Percentiles rank a stretch among this genome's conserved stretches.
Evolutionary conservation across 2,329 filamentous ascomycete species (phyloP).

Genomic region (Hypocrella siamensis): DNA sequence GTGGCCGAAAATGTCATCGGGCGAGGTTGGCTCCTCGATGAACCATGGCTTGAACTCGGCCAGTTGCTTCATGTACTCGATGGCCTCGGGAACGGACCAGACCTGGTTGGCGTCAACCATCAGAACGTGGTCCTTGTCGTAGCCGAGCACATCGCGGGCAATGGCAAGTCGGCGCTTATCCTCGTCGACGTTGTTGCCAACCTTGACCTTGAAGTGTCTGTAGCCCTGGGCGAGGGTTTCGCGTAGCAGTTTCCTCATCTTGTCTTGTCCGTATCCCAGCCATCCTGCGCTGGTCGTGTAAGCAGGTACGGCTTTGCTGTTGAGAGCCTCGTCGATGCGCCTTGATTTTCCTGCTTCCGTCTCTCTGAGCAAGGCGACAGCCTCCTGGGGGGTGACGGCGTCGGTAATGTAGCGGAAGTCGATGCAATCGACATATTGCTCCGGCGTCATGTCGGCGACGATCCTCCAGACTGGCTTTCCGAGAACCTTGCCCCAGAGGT

Average conservation of each 20-base stretch:
- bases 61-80: constrained; percentile 71
- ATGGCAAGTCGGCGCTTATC: constrained; percentile 58
- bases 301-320: constrained; percentile 63
- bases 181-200: constrained; percentile 56
- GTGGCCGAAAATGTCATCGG: constrained; percentile 81
- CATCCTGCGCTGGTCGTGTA: constrained; percentile 86
- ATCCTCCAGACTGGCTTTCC: constrained; percentile 83
- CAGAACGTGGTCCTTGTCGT: constrained; percentile 66
- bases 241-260: constrained; percentile 60
- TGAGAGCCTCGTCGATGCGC: constrained; percentile 58
- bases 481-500: constrained; percentile 82
- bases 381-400: constrained; percentile 77
- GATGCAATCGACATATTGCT: constrained; percentile 76
- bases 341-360: constrained; percentile 51
- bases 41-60: constrained; percentile 81
- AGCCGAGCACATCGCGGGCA: constrained; percentile 66
- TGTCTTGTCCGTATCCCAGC: constrained; percentile 81
- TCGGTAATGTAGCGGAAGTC: constrained; percentile 94
- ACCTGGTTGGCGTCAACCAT: constrained; percentile 94
- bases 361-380: constrained; percentile 52
- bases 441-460: constrained; percentile 76
- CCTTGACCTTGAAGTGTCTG: constrained; percentile 82
- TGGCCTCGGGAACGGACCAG: constrained; percentile 81
- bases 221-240: constrained; percentile 68
- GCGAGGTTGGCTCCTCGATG: constrained; percentile 85